Base-by-base conservation (phyloP, 31 red algal species). In the Asparagopsis taxiformis region DNA sequence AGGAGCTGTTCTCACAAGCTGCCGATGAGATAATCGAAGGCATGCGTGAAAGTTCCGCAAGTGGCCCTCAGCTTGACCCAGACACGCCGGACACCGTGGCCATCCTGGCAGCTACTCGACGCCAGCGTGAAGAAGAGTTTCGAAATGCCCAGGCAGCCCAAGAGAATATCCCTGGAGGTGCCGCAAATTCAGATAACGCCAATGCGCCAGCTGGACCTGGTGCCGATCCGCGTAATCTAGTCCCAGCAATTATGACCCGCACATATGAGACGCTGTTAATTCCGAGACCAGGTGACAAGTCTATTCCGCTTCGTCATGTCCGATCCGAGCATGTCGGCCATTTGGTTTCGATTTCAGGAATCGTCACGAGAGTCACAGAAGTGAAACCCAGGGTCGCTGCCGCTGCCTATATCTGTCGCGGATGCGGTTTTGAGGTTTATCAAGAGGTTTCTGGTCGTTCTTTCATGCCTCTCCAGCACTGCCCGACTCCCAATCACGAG, bases 301-400 rank as follows among this genome's bases (percentile, higher is more conserved):
- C 91, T 21, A 52, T 87, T 15, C 82, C 84, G 51, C 57, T 99
- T 7, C 66, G 96, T 16, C 68, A 77, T 29, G 75, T 99, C 25
- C 86, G 91, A 20, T 88, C 96, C 1, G 91, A 91, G 38, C 80
- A 94, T 43, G 80, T 99, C 8, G 96, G 96, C 9, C 75, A 72
- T 13, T 67, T 99, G 28, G 86, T 94, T 2, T 79, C 89, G 25
- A 83, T 99, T 24, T 79, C 72, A 26, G 96, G 96, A 15, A 86
- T 99, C 29, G 96, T 99, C n/a, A 94, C 92, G 0, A 60, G 96
- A 9, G 91, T 99, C 65, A 79, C 89, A 3, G 96, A 99, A 34
- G 96, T 94, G 0, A 93, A 93, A 56, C 95, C 95, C 22, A 21
- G 72, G 0, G 90, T 98, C 7, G 65, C 61, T 15, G 91, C 89